phyloP scores from a whole-genome alignment of 768 basidiomycete genomes.

The Pleurotus sapidus region DNA sequence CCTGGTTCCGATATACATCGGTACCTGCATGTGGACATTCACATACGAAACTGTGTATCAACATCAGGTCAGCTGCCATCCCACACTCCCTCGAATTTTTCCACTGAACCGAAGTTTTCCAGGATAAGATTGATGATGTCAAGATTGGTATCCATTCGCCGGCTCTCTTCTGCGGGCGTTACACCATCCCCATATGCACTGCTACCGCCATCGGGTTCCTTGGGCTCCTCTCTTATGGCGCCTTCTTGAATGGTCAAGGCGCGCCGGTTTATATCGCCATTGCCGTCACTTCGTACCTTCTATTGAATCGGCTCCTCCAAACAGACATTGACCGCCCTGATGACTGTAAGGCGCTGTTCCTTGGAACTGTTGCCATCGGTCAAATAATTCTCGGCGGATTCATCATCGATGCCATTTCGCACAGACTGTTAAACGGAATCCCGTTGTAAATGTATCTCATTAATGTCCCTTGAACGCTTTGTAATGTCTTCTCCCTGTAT shows the following conservation, averaged over 20 bases:
- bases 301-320: conserved; percentile 16
- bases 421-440: conserved; percentile 15
- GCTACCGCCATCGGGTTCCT: conserved; percentile 43
- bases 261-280: conserved; percentile 26
- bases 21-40: conserved; percentile 26
- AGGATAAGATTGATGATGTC: conserved; percentile 60
- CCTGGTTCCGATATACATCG: conserved; percentile 21
- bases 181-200: conserved; percentile 45
- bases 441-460: conserved; percentile 4
- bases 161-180: conserved; percentile 48
- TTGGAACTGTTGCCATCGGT: conserved; percentile 23
- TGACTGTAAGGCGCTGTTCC: conserved; percentile 23
- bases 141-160: conserved; percentile 56
- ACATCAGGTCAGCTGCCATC: conserved; percentile 21
- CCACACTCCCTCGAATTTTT: neutral
- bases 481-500: neutral
- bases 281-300: conserved; percentile 14
- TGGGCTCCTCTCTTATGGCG: conserved; percentile 39
- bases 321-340: conserved; percentile 25
- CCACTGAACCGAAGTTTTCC: conserved; percentile 18
- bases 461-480: neutral
- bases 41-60: conserved; percentile 31
- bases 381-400: conserved; percentile 24
- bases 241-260: conserved; percentile 42
- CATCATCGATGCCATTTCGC: conserved; percentile 19